These are phyloP conservation scores for Nyssa sinensis DNA, from an alignment of 148 eudicot species.

Conservation along the genomic window DNA sequence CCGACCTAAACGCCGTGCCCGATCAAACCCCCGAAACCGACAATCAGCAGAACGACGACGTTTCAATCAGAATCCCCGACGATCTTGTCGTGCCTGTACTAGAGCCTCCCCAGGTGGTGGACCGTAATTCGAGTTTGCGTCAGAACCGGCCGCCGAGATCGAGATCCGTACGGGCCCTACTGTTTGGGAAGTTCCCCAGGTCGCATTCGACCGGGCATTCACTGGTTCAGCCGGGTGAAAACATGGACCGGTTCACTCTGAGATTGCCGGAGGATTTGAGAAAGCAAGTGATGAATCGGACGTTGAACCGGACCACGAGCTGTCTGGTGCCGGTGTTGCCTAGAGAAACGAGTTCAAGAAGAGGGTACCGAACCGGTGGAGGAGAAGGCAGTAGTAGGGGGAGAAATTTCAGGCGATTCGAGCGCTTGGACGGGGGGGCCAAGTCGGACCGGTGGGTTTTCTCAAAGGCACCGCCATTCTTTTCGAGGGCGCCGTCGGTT, in stretches of 20 bases:
- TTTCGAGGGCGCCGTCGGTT: slow-evolving; percentile 30
- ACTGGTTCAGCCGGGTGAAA: slow-evolving; percentile 38
- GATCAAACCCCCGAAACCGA: background rate
- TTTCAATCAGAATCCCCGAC: slow-evolving; percentile 7
- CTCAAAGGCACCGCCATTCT: slow-evolving; percentile 41
- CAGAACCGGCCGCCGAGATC: slow-evolving; percentile 34
- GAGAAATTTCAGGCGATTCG: slow-evolving; percentile 20
- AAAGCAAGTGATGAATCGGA: slow-evolving; percentile 35
- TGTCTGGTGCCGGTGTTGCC: slow-evolving; percentile 17
- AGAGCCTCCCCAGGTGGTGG: background rate
- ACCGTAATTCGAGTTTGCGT: background rate
- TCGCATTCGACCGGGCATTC: slow-evolving; percentile 60
- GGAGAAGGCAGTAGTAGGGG: slow-evolving; percentile 26
- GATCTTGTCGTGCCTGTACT: background rate
- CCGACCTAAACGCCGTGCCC: background rate
- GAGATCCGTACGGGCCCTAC: slow-evolving; percentile 29
- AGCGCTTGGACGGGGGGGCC: slow-evolving; percentile 22
- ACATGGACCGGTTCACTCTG: slow-evolving; percentile 39
- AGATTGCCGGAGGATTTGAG: slow-evolving; percentile 39
- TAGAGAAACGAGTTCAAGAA: slow-evolving; percentile 12
- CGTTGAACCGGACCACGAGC: slow-evolving; percentile 31
- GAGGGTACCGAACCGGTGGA: slow-evolving; percentile 17
- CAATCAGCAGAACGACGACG: background rate
- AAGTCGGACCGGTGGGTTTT: slow-evolving; percentile 48
- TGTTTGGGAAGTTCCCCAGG: slow-evolving; percentile 28